Evolutionary conservation across 257 asterid genomes (phyloP), one percentile per base, ranked within the genome.

Genomic region (Gynochthodes officinalis): DNA sequence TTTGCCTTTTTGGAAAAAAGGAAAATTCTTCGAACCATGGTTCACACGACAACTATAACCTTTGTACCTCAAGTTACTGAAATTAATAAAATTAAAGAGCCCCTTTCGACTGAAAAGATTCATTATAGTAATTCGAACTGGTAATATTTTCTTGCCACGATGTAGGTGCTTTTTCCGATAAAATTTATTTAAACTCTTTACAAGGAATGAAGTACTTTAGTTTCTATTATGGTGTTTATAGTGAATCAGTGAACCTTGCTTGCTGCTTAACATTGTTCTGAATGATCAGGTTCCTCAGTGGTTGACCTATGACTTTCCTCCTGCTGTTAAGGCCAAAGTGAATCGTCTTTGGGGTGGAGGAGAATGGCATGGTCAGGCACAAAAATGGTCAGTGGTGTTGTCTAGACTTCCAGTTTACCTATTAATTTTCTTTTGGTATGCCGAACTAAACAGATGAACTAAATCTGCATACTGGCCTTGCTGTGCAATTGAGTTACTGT

Each of bases 351-450:
- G 99, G 99, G 88, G 97, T 42, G 99, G 99, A 79, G 98, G 99
- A 77, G 98, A 94, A 86, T 91, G 98, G 99, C 99, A 91, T 59
- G 99, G 99, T 4, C 99, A 94, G 84, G 96, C 98, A 54, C 97
- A 91, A 59, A 94, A 94, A 82, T 94, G 98, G 97, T 94, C 59
- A 75, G 95, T 80, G 8, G 19, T 39, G 23, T 35, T n/a, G n/a
- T 67, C 46, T 52, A 30, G 6, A 42, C 7, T 54, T 78, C 72
- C 44, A 21, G 0, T n/a, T 46, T 39, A 4, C 11, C 21, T 52
- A 39, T 63, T 67, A 40, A 13, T 27, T 21, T 28, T 44, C 37
- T 44, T 35, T 42, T 39, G 25, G n/a, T 9, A 39, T 52, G 4
- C 6, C 57, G 61, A 33, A 37, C 11, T 35, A 52, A 19, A 57